Base-by-base conservation (phyloP, 2,329 filamentous ascomycete genomes). In the Arthrobotrys pseudoclavata region DNA sequence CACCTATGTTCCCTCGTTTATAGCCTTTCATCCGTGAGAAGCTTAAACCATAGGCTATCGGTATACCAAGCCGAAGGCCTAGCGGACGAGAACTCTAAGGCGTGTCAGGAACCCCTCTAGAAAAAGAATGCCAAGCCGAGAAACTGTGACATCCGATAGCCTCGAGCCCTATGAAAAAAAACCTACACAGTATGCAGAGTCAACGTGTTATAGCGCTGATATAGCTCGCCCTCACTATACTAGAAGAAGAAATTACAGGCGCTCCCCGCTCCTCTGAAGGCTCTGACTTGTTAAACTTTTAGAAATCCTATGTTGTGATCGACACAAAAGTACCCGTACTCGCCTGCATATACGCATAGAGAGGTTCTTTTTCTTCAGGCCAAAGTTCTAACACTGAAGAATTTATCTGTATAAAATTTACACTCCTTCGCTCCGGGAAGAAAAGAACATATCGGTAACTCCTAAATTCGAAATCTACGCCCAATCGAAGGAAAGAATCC, bases 41-140 rank as follows among this genome's bases (percentile, higher is more conserved):
- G 48, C 24, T 53, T 31, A 53, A 31, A 53, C 31, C 10, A 31
- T 57, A 34, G 29, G 0, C 29, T 37, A 18, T 9, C 29, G 52
- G 52, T 20, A 29, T 31, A 52, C 4, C 26, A 18, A 31, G 24
- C 50, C 50, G 50, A 53, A 53, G 12, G 52, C 12, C n/a, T 20
- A 57, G 2, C 2, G 7, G 31, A 3, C 9, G 29, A 37, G 9
- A 22, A 22, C 13, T 34, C 37, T 15, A 15, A 34, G 2, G 29
- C 1, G 7, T 37, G 9, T n/a, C 29, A 53, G 15, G 52, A 53
- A 18, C 50, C 5, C 7, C 4, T 34, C 29, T 37, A 12, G 31
- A 57, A 42, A 40, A 42, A 60, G 55, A 7, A 42, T 60, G 5
- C 31, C 31, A 60, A 26, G 34, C 55, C 34, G 31, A 60, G 55